A percentile compares a stretch with the other conserved stretches of the same genome.
These are phyloP conservation scores for Syncephalastrum sp. DNA, from an alignment of 371 early-diverging fungal genomes.

Conservation along the genomic window DNA sequence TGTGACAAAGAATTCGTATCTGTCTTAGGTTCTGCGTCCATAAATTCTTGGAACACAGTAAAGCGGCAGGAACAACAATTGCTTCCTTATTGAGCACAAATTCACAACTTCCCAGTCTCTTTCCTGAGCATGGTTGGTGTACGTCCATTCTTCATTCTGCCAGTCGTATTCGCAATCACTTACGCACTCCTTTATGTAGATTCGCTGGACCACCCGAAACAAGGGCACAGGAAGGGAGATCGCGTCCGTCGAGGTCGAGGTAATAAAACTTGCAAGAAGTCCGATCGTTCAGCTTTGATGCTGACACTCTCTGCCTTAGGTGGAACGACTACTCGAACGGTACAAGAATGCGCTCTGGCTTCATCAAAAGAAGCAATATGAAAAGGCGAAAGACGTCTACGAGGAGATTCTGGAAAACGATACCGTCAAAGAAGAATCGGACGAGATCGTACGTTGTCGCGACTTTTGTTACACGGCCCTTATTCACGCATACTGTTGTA, in stretches of 20 bases:
- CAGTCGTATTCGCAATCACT: no score
- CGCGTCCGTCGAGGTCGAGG: constrained; percentile 37
- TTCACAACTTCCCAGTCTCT: no score
- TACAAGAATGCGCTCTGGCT: constrained; percentile 51
- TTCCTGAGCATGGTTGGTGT: no score
- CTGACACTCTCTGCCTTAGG: constrained; percentile 22
- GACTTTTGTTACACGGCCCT: neutral
- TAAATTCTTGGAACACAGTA: no score
- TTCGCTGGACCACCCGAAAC: constrained; percentile 36
- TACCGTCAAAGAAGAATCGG: constrained; percentile 38
- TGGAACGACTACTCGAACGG: constrained; percentile 45
- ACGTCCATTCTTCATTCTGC: no score
- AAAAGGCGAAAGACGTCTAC: constrained; percentile 43
- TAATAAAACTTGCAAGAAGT: constrained; percentile 1
- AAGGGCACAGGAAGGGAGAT: constrained; percentile 22
- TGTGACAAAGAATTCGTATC: no score
- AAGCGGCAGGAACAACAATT: no score
- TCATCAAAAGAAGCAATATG: constrained; percentile 43
- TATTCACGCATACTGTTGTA: neutral
- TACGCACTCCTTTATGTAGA: constrained; percentile 1
- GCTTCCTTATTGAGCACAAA: no score
- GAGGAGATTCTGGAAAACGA: constrained; percentile 46
- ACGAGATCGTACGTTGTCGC: constrained; percentile 25
- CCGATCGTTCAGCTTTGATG: neutral
- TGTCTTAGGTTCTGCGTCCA: no score